Percentiles rank a stretch among this genome's conserved stretches.
Conservation (phyloP, 768 basidiomycete genomes). For the Phaeotremella fagi region DNA sequence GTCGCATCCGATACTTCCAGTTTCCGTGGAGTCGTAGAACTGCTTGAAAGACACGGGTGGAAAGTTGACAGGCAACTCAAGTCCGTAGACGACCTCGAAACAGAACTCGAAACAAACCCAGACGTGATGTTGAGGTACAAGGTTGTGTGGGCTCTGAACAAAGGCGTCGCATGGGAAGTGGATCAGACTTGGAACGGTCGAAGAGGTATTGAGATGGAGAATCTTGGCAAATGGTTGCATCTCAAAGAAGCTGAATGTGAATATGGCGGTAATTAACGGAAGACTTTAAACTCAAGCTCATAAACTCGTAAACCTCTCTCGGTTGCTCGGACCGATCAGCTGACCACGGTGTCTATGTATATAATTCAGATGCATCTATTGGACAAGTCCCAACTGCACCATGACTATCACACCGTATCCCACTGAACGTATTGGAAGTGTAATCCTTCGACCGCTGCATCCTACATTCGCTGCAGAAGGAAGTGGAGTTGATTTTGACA, state of each 20-base stretch:
- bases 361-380: no score
- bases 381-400: no score
- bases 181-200: not conserved
- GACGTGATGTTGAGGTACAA: not conserved
- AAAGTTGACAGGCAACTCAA: not conserved
- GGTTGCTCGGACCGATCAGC: no score
- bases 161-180: not conserved
- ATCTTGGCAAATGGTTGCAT: not conserved
- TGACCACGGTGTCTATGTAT: no score
- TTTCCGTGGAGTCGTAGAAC: constrained; percentile 37
- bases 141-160: not conserved
- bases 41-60: constrained; percentile 17
- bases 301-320: no score
- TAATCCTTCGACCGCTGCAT: constrained; percentile 1
- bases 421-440: not conserved
- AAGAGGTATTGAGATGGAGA: not conserved
- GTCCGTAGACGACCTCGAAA: not conserved
- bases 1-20: constrained; percentile 45
- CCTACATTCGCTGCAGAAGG: constrained; percentile 18
- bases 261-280: not conserved
- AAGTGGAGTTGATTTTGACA: constrained; percentile 9
- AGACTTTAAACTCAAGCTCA: no score
- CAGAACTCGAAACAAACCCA: not conserved
- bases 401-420: not conserved
- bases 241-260: not conserved